Conservation (phyloP, 352 stramenopile species). For the Phytopythium chamaehyphon region DNA sequence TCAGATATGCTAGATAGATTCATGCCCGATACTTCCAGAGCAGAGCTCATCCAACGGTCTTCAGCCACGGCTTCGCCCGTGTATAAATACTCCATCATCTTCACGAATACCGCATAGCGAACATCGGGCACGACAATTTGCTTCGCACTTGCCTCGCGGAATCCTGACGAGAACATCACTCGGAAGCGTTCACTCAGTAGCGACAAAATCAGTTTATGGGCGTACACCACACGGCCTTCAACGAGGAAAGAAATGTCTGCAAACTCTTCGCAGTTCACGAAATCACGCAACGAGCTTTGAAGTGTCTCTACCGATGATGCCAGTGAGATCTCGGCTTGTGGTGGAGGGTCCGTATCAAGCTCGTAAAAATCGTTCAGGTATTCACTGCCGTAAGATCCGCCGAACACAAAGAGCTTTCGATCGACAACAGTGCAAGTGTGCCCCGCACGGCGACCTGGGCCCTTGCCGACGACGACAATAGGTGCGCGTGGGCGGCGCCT, state of each 20-base stretch:
- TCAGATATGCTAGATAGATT: neutral
- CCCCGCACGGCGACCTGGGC: constrained; percentile 87
- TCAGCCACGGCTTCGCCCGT: constrained; percentile 52
- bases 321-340: constrained; percentile 76
- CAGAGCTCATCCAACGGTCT: constrained; percentile 6
- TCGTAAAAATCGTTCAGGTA: constrained; percentile 95
- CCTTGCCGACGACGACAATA: constrained; percentile 82
- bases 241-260: constrained; percentile 95
- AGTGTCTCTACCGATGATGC: constrained; percentile 60
- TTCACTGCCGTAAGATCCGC: constrained; percentile 87
- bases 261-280: constrained; percentile 92
- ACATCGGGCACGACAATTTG: constrained; percentile 91
- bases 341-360: constrained; percentile 92
- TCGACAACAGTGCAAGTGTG: constrained; percentile 94
- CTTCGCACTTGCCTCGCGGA: constrained; percentile 78
- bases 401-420: constrained; percentile 93
- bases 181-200: constrained; percentile 92
- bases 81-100: constrained; percentile 95
- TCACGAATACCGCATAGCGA: constrained; percentile 87
- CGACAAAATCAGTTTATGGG: constrained; percentile 93
- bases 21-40: neutral
- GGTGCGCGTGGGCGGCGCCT: constrained; percentile 34
- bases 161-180: constrained; percentile 93
- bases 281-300: constrained; percentile 78
- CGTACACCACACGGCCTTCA: constrained; percentile 90